Base-by-base conservation (phyloP, 2,329 filamentous ascomycete species). In the Epichloe sylvatica region DNA sequence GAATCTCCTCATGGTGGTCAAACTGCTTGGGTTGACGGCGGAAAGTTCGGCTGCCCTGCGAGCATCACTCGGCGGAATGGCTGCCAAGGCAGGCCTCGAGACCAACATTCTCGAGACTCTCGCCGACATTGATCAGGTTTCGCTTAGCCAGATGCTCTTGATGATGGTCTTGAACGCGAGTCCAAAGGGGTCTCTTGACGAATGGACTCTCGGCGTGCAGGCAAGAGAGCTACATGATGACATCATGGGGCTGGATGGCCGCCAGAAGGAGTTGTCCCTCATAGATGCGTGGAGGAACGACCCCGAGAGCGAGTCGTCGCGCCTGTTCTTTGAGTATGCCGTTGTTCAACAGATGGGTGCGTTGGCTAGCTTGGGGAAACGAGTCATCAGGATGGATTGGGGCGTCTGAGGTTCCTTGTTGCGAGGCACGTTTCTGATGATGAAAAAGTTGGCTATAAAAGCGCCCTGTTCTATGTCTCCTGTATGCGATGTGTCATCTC, bases 61-160 rank as follows among this genome's bases (percentile, higher is more conserved):
- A 55, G 63, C 8, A 55, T 51, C 36, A 56, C 52, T 36, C 54
- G 55, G 63, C 42, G 55, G 57, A 15, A 57, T 57, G 49, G 52
- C 48, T 46, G 63, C 46, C 3, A 54, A 52, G 2, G 52, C 53
- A 39, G 48, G 52, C 47, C 46, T 64, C n/a, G 56, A 59, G 19
- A 43, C 55, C 42, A 51, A 57, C 46, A 53, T 56, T 13, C 55
- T 62, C 0, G 55, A 67, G 19, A 52, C 59, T 0, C 56, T 78
- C 17, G 58, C 60, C 4, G 65, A 67, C 15, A 68, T 74, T 9
- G 76, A 80, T 50, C 74, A 75, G 53, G 68, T 76, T 3, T 73
- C 71, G 9, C 62, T 78, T 46, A 74, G 72, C 53, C 75, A 80
- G 55, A 71, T 72, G 49, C 58, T 80, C 13, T 63, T 79, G 49